Base-by-base conservation (phyloP, 73 alveolate species). In the Paramecium octaurelia region DNA sequence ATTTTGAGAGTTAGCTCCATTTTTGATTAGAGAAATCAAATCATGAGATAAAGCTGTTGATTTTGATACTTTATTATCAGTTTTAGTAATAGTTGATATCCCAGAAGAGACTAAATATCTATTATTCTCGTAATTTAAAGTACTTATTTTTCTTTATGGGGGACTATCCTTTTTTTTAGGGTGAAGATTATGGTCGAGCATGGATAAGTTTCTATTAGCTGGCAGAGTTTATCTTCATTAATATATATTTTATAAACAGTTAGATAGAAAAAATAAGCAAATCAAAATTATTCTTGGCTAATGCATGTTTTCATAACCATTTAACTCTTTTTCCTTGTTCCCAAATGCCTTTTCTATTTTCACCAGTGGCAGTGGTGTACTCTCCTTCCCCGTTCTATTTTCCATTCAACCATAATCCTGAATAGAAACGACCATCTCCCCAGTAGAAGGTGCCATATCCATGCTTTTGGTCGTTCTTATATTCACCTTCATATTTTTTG, bases 391-490 rank as follows among this genome's bases (percentile, higher is more conserved):
- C 95, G 86, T 92, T 38, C 42, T 92, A 70, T 43, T 89, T 89
- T 9, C 92, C 94, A 20, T 73, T 38, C n/a, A 42, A 42, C 94
- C 96, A 88, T 43, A 18, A 40, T 44, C 94, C 95, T 35, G 46
- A 70, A 69, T 86, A 89, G 11, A 43, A 38, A 57, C 86, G 58
- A 20, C 95, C 95, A 93, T 96, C 98, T 23, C 96, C 96, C 97
- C 97, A 97, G 11, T 64, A 92, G 76, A 94, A 96, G 18, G 86
- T 85, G 0, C 99, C 99, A 43, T 92, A 83, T 54, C 96, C 96
- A 14, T 86, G 93, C 73, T 93, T 93, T 88, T 93, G 58, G 44
- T 93, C 96, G 48, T 93, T 86, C 71, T 87, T 43, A 88, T 93
- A 93, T 46, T 93, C 93, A 9, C 96, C 96, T 42, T 69, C 86